Percentiles rank a stretch among this genome's conserved stretches.
These are phyloP conservation scores for Paramecium biaurelia DNA, from an alignment of 73 alveolate genomes.

Conservation along the genomic window DNA sequence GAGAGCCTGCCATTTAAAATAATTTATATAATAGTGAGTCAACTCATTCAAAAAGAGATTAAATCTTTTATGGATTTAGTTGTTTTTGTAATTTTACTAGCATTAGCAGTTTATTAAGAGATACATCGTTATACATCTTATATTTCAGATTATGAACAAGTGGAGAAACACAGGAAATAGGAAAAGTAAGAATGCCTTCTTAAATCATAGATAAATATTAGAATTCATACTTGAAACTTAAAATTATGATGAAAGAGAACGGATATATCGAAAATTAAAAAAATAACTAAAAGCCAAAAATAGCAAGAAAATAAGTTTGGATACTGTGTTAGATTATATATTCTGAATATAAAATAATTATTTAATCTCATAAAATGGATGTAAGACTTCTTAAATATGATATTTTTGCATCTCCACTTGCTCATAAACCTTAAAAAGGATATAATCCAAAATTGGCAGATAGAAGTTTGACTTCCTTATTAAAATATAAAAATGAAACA, in stretches of 20 bases:
- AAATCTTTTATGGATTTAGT: neutral
- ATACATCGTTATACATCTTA: neutral
- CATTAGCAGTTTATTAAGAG: neutral
- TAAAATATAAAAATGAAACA: constrained; percentile 32
- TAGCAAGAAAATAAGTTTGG: neutral
- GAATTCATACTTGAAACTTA: neutral
- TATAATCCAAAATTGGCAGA: neutral
- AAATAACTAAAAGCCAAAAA: neutral
- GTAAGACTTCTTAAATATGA: neutral
- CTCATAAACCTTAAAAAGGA: neutral
- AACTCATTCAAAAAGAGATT: neutral
- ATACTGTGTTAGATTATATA: neutral
- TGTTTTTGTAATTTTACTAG: neutral
- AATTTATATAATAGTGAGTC: neutral
- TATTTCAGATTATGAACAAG: neutral
- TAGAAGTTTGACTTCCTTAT: neutral
- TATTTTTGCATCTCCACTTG: neutral
- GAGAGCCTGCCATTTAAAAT: constrained; percentile 4
- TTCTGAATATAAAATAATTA: neutral
- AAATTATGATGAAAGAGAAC: neutral
- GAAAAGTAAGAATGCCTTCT: neutral
- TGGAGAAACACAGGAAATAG: neutral
- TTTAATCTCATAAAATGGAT: constrained; percentile 4
- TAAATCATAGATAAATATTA: neutral
- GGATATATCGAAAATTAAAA: neutral